phyloP scores from a whole-genome alignment of 1,139 yeast species.

The Yamadazyma taylorii region DNA sequence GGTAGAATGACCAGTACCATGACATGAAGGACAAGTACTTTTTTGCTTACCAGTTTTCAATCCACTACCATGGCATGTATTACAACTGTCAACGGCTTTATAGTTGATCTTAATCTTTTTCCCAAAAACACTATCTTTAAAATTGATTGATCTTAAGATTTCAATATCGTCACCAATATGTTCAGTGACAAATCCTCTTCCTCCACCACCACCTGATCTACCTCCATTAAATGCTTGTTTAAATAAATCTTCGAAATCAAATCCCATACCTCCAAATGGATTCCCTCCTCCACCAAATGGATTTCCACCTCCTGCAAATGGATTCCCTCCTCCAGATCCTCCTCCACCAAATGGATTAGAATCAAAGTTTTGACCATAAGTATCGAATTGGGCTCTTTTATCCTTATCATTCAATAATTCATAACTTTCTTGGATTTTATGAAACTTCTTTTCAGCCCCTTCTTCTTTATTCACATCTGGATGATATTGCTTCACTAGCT shows the following conservation, averaged over 20 bases:
- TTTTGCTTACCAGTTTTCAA: slow-evolving; percentile 75
- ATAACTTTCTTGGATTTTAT: slow-evolving; percentile 90
- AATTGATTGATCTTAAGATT: slow-evolving; percentile 67
- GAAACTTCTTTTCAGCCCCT: slow-evolving; percentile 86
- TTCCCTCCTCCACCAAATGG: slow-evolving; percentile 39
- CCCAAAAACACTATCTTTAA: slow-evolving; percentile 89
- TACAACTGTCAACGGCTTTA: slow-evolving; percentile 74
- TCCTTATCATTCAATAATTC: slow-evolving; percentile 86
- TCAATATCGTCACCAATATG: slow-evolving; percentile 91
- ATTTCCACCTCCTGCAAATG: slow-evolving; percentile 48
- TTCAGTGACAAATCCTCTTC: slow-evolving; percentile 55
- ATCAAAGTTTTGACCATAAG: slow-evolving; percentile 86
- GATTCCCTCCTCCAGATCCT: slow-evolving; percentile 54
- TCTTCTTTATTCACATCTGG: slow-evolving; percentile 95
- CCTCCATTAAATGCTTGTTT: slow-evolving; percentile 66
- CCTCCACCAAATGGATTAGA: slow-evolving; percentile 20
- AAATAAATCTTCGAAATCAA: slow-evolving; percentile 85
- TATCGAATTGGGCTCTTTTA: slow-evolving; percentile 88
- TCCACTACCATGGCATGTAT: slow-evolving; percentile 82
- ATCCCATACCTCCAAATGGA: slow-evolving; percentile 50
- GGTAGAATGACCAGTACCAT: slow-evolving; percentile 89
- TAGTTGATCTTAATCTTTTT: slow-evolving; percentile 66
- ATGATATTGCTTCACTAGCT: slow-evolving; percentile 89
- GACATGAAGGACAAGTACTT: slow-evolving; percentile 81
- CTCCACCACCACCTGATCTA: slow-evolving; percentile 40